Evolutionary conservation across 1,139 yeast genomes (phyloP).

Genomic region (Chernovozyma sophiae-reginae): DNA sequence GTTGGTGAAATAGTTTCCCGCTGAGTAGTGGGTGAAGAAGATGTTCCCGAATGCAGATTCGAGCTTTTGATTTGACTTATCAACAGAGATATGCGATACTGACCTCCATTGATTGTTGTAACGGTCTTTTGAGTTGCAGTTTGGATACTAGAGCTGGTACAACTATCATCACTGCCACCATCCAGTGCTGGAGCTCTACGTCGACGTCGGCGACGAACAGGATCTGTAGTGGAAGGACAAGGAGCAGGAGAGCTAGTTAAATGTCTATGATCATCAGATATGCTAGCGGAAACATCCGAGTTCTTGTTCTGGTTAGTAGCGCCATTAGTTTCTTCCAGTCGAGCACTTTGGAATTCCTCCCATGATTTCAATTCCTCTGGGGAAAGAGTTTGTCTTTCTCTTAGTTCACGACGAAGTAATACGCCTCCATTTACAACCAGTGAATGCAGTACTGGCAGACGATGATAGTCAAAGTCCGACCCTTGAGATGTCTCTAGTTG

Average conservation of each 20-base stretch:
- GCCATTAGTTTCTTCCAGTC: constrained; percentile 7
- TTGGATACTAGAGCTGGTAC: background rate
- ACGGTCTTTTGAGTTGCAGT: background rate
- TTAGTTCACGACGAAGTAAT: constrained; percentile 32
- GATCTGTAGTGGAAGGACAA: background rate
- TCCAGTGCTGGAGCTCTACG: background rate
- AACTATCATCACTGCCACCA: background rate
- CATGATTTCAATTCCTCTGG: constrained; percentile 39
- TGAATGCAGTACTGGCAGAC: no score
- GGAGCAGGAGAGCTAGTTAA: background rate
- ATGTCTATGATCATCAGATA: background rate
- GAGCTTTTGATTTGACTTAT: constrained; percentile 25
- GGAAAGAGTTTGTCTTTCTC: constrained; percentile 26
- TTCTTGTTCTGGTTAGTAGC: background rate
- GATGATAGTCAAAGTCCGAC: constrained; percentile 2
- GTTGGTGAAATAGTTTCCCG: background rate
- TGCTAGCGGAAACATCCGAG: background rate
- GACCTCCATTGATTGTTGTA: background rate
- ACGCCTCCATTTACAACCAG: constrained; percentile 41
- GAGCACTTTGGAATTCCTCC: constrained; percentile 35
- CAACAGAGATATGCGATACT: constrained; percentile 20
- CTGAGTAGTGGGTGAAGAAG: background rate
- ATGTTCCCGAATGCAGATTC: background rate
- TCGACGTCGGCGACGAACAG: background rate
- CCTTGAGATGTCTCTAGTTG: constrained; percentile 18